Evolutionary conservation across 345 rosid species (phyloP).

Genomic region (Hevea brasiliensis): DNA sequence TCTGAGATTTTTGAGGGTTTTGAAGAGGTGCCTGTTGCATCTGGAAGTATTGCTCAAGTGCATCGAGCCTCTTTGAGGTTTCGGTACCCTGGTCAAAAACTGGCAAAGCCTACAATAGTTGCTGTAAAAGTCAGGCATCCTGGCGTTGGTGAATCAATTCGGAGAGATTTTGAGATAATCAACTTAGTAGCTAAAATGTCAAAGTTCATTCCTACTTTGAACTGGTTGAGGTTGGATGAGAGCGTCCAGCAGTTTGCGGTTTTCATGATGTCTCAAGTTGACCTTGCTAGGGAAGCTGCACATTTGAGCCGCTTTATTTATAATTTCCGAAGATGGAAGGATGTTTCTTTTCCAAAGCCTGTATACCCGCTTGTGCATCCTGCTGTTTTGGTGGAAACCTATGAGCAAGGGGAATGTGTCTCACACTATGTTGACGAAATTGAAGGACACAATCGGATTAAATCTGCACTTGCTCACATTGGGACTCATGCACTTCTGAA

Average conservation of each 20-base stretch:
- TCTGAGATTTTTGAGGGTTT: constrained; percentile 27
- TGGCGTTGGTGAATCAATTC: constrained; percentile 81
- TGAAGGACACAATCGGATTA: constrained; percentile 58
- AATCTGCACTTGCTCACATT: constrained; percentile 81
- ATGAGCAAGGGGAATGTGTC: constrained; percentile 88
- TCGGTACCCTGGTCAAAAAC: constrained; percentile 27
- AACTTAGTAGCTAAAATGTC: constrained; percentile 70
- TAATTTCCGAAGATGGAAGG: constrained; percentile 82
- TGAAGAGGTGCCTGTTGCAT: constrained; percentile 34
- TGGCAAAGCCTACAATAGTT: constrained; percentile 56
- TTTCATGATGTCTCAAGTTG: constrained; percentile 97
- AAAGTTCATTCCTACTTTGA: constrained; percentile 62
- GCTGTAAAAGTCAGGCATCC: constrained; percentile 99
- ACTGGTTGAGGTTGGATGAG: constrained; percentile 92
- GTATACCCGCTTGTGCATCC: constrained; percentile 93
- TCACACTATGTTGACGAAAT: constrained; percentile 72
- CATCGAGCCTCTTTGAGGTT: constrained; percentile 29
- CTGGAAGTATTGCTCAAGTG: constrained; percentile 39
- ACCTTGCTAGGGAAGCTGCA: constrained; percentile 98
- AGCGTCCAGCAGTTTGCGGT: constrained; percentile 89
- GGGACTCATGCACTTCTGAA: constrained; percentile 93
- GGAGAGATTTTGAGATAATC: constrained; percentile 75
- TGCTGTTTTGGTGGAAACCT: constrained; percentile 86
- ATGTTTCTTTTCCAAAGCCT: constrained; percentile 95
- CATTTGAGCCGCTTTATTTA: constrained; percentile 86